Conservation (phyloP, 1,139 yeast species). For the Blastobotrys buckinghamii region DNA sequence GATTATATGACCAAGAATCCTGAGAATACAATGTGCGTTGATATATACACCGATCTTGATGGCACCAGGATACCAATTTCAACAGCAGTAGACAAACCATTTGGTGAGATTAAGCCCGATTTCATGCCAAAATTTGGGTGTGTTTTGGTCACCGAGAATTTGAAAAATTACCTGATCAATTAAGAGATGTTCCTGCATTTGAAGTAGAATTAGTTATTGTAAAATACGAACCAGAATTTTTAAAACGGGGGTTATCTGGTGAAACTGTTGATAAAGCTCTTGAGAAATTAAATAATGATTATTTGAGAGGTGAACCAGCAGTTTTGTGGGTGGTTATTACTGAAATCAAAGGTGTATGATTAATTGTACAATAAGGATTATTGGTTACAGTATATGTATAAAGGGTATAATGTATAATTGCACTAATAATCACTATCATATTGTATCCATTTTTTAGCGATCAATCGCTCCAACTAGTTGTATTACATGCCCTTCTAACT, state of each 20-base stretch:
- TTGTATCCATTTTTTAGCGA: too few relatives aligned
- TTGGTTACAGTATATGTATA: background rate
- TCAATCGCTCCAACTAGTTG: too few relatives aligned
- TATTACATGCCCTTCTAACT: too few relatives aligned
- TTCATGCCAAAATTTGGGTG: too few relatives aligned
- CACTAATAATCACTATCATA: too few relatives aligned
- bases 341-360: conserved; percentile 1
- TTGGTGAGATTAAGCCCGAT: background rate
- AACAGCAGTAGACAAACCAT: background rate
- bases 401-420: too few relatives aligned
- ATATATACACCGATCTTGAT: background rate
- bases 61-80: background rate
- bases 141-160: too few relatives aligned
- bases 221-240: background rate
- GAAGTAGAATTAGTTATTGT: background rate
- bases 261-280: background rate
- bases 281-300: background rate
- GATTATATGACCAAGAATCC: too few relatives aligned
- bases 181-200: background rate
- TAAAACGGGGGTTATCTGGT: background rate
- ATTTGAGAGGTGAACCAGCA: background rate
- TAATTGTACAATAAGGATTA: conserved; percentile 5
- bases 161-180: too few relatives aligned
- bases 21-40: background rate
- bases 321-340: background rate